These are phyloP conservation scores for Stipa capillata DNA, from an alignment of 176 grass and related monocot genomes.

Conservation along the genomic window DNA sequence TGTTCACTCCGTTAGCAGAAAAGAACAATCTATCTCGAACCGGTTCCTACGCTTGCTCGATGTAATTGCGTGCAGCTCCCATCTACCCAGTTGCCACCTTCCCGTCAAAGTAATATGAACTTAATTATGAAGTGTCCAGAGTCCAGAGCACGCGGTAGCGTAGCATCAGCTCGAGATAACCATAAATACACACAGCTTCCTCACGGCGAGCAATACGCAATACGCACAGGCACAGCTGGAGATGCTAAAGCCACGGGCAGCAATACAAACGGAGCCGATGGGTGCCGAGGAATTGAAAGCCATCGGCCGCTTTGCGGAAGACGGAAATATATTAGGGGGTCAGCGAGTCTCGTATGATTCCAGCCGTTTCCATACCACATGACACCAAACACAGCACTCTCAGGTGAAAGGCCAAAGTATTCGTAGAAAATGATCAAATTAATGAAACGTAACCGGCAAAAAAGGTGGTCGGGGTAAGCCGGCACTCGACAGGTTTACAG, in stretches of 20 bases:
- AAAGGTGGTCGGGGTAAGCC: background rate
- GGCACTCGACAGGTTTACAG: background rate
- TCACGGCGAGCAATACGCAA: background rate
- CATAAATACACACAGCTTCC: background rate
- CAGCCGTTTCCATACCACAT: background rate
- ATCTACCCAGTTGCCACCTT: background rate
- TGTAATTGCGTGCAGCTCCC: background rate
- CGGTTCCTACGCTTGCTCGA: background rate
- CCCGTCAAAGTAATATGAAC: background rate
- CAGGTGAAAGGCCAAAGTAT: background rate
- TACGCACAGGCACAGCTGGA: slow-evolving; percentile 20
- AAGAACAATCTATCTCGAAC: background rate
- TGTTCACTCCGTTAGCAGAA: background rate
- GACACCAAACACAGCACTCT: background rate
- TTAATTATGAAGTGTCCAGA: background rate
- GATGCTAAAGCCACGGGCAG: background rate
- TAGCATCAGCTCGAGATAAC: background rate
- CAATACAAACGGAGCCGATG: background rate
- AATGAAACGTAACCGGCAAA: background rate
- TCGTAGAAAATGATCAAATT: no score
- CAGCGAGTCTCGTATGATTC: background rate
- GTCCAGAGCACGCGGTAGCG: background rate
- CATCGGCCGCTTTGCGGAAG: background rate
- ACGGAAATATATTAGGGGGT: background rate
- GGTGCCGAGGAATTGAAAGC: background rate